Evolutionary conservation across 805 yeast species (phyloP).

Genomic region (Yamadazyma sp.): DNA sequence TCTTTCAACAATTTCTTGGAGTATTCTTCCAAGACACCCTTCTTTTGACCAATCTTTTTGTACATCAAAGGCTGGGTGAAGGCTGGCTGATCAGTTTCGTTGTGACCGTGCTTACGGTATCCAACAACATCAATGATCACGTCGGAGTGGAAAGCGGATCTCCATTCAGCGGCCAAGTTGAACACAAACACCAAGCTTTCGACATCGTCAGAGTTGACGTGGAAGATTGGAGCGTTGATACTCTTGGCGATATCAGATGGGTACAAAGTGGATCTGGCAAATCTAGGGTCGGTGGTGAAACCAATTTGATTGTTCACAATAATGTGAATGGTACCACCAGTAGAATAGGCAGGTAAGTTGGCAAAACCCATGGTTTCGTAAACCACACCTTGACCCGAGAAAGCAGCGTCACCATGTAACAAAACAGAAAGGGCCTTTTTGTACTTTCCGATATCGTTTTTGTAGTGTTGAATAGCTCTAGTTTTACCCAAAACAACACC

Average conservation of each 20-base stretch:
- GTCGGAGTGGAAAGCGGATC: constrained; percentile 94
- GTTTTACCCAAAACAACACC: constrained; percentile 98
- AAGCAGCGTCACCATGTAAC: constrained; percentile 99
- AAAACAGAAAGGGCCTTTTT: constrained; percentile 88
- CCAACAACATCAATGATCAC: constrained; percentile 97
- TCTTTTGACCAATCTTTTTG: constrained; percentile 83
- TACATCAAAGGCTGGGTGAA: constrained; percentile 99
- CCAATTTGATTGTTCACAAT: constrained; percentile 98
- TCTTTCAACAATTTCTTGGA: constrained; percentile 76
- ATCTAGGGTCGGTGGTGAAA: constrained; percentile 98
- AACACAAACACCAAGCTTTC: constrained; percentile 90
- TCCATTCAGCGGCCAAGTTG: constrained; percentile 98
- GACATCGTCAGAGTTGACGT: constrained; percentile 96
- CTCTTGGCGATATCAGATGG: constrained; percentile 97
- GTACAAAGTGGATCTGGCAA: constrained; percentile 95
- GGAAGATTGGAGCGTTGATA: constrained; percentile 98
- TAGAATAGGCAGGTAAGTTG: constrained; percentile 88
- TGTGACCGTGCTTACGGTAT: constrained; percentile 98
- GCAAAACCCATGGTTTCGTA: constrained; percentile 97
- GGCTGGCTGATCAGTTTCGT: constrained; percentile 98
- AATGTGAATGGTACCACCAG: constrained; percentile 97
- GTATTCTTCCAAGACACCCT: constrained; percentile 85
- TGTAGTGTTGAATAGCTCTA: constrained; percentile 91
- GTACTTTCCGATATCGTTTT: constrained; percentile 78
- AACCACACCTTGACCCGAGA: constrained; percentile 98